phyloP scores from a whole-genome alignment of 163 green algal species.

The Scenedesmus sp. region DNA sequence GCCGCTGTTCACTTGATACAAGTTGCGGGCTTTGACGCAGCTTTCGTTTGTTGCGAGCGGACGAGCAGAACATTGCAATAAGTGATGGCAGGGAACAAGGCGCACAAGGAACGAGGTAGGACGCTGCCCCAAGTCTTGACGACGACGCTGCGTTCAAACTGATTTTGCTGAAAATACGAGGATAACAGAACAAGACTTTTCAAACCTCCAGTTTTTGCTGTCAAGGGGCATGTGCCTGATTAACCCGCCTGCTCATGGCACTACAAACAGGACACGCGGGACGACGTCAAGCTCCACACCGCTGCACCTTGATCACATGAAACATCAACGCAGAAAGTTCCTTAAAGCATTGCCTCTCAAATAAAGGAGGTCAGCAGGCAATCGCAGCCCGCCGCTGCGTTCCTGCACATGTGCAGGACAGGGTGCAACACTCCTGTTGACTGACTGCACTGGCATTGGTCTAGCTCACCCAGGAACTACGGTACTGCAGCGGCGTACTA shows the following conservation, averaged over 20 bases:
- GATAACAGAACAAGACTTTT: too few relatives aligned
- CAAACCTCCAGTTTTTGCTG: too few relatives aligned
- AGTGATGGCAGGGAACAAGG: not conserved
- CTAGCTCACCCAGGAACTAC: too few relatives aligned
- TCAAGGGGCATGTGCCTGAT: not conserved
- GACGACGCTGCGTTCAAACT: too few relatives aligned
- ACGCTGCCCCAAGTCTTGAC: not conserved
- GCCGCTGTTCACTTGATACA: not conserved
- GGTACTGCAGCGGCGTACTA: too few relatives aligned
- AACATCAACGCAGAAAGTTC: not conserved
- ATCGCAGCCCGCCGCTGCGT: too few relatives aligned
- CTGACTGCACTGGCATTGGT: too few relatives aligned
- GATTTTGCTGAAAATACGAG: too few relatives aligned
- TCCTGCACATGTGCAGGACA: too few relatives aligned
- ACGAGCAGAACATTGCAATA: not conserved
- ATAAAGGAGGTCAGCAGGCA: too few relatives aligned
- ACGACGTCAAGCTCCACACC: not conserved
- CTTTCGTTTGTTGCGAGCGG: conserved; percentile 1
- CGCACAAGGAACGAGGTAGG: not conserved
- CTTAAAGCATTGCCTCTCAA: too few relatives aligned
- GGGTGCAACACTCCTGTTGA: too few relatives aligned
- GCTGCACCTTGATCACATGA: not conserved
- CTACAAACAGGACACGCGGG: conserved; percentile 10
- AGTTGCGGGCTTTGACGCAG: not conserved
- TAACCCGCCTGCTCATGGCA: not conserved